Evolutionary conservation across 495 filamentous ascomycete species (phyloP), one percentile per base, ranked within the genome.

Genomic region (Aspergillus kassunensis): DNA sequence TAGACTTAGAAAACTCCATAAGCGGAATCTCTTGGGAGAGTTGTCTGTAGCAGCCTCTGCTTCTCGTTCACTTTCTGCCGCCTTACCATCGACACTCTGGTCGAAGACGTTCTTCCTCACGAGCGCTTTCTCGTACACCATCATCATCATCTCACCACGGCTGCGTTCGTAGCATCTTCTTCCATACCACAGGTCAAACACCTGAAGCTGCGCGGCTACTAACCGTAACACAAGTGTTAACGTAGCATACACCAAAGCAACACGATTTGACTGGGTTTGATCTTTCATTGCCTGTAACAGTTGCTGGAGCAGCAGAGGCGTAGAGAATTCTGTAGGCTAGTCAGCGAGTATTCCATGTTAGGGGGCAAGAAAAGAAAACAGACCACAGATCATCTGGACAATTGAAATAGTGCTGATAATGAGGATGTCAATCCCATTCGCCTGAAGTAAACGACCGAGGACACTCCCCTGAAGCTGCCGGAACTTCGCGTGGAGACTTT

Each of bases 121-220:
- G 8, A 93, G 66, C 0, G 87, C 89, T 68, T 95, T 95, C 61
- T 90, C 88, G 50, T 91, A 91, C 21, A 93, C 73, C 81, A 90
- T 91, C 48, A 88, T 92, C 43, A 95, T 85, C 82, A 92, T 83
- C 62, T 91, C 89, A 8, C 89, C 89, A 36, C 89, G 72, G 5
- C 86, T 87, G 43, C 89, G 73, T 59, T 95, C 89, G 57, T 92
- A 95, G 50, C 77, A 77, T 44, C 89, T 78, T 42, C 89, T 77
- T 45, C 80, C 78, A 58, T 82, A 90, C 88, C 89, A 92, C 0
- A 90, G 66, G 41, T 64, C 80, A 53, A 92, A 79, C 0, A 91
- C 83, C 9, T 76, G 78, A 0, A 80, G 81, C 48, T 95, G 89
- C 1, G 76, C 70, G 30, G 74, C 75, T 24, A 87, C 67, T 3